Base-by-base conservation (phyloP, 2,329 filamentous ascomycete genomes). In the Chaetomium sp. region DNA sequence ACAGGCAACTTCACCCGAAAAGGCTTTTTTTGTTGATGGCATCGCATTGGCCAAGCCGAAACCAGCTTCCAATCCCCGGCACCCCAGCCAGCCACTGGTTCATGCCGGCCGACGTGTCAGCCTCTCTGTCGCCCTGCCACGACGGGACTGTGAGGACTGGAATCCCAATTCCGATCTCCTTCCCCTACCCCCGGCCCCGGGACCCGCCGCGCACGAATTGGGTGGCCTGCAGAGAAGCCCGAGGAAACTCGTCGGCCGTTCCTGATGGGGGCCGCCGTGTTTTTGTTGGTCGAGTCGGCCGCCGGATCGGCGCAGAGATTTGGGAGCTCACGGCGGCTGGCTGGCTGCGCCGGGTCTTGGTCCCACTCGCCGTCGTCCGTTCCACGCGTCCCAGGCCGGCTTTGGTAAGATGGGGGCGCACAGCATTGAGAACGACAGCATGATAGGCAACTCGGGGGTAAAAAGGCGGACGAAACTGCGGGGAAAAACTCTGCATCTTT, bases 91-190 rank as follows among this genome's bases (percentile, higher is more conserved):
- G 40, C 7, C 40, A 6, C 40, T 35, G 48, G 46, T 57, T 52
- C 50, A 54, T 57, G 53, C 49, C 40, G 36, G 57, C 51, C 51
- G 40, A 59, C 59, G 57, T 59, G 59, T 59, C 59, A 58, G 52
- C 53, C 51, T 48, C 51, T 49, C 46, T 53, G 36, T 50, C 52
- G 56, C 52, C 54, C 38, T 37, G 43, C 47, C 36, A 40, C 36
- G 32, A 43, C 45, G 35, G 19, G 19, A 2, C 44, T 36, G 47
- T 34, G 41, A 57, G 44, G 48, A 35, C 33, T 45, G 12, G 37
- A 8, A 38, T 38, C 12, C 10, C 14, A 33, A 44, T 33, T 19
- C 40, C 14, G 34, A 38, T 36, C 49, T 12, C 33, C 8, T 6
- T 14, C n/a, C n/a, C 19, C 19, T 27, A 27, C 19, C 19, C 19